Percentiles rank a stretch among this genome's conserved stretches.
Conservation (phyloP, 2,329 filamentous ascomycete genomes). For the Talaromyces amestolkiae region DNA sequence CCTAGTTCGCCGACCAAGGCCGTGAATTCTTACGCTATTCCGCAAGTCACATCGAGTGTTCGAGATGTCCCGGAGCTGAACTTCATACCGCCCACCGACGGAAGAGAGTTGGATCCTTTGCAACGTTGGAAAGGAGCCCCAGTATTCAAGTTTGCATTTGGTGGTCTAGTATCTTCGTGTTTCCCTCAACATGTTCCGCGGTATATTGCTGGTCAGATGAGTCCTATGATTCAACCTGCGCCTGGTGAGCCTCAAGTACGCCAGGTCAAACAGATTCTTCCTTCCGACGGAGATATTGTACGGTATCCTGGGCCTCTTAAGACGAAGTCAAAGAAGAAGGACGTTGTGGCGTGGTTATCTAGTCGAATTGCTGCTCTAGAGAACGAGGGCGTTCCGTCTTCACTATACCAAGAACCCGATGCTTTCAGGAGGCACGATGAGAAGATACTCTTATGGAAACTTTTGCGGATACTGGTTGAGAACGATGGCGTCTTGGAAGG, state of each 20-base stretch:
- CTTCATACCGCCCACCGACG: slow-evolving; percentile 57
- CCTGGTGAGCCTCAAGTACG: slow-evolving; percentile 79
- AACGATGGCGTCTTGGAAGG: slow-evolving; percentile 80
- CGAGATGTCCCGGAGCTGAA: slow-evolving; percentile 51
- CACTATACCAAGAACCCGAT: slow-evolving; percentile 51
- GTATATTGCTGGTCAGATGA: slow-evolving; percentile 70
- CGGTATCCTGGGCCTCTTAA: slow-evolving; percentile 90
- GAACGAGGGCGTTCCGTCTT: slow-evolving; percentile 46
- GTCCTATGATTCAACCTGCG: slow-evolving; percentile 76
- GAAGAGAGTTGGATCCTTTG: slow-evolving; percentile 66
- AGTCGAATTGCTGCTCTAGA: slow-evolving; percentile 73
- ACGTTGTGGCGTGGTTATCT: slow-evolving; percentile 76
- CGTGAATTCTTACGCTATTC: slow-evolving; percentile 35
- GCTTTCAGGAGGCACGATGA: slow-evolving; percentile 70
- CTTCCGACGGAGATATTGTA: slow-evolving; percentile 67
- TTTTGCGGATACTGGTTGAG: slow-evolving; percentile 77
- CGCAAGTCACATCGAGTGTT: slow-evolving; percentile 34
- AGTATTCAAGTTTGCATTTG: slow-evolving; percentile 82
- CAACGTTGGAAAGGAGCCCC: slow-evolving; percentile 89
- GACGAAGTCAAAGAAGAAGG: slow-evolving; percentile 93
- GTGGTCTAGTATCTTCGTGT: slow-evolving; percentile 75
- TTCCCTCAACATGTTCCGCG: slow-evolving; percentile 88
- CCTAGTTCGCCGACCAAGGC: slow-evolving; percentile 41
- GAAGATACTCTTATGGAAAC: slow-evolving; percentile 80
- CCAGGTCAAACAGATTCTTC: slow-evolving; percentile 69